Evolutionary conservation across 495 filamentous ascomycete genomes (phyloP).

Genomic region (Neurospora sp.): DNA sequence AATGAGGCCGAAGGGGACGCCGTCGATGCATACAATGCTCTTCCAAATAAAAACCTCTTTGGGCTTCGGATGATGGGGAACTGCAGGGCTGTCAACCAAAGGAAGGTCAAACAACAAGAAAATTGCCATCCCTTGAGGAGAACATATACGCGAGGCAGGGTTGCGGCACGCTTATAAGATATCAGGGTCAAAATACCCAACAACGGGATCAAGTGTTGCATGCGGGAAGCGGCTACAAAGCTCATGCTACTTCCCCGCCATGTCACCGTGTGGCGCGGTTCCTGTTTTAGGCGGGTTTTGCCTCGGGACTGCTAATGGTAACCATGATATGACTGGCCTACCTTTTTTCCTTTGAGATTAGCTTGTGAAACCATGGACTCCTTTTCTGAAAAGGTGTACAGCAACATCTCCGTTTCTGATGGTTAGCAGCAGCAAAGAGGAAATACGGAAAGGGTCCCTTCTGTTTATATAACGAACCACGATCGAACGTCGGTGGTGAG

Average conservation of each 20-base stretch:
- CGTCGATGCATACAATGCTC: not conserved
- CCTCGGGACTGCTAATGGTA: not conserved
- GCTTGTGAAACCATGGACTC: not conserved
- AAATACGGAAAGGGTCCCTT: not conserved
- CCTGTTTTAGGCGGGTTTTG: not conserved
- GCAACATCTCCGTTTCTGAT: not conserved
- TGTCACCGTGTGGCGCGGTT: not conserved
- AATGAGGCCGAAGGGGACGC: not conserved
- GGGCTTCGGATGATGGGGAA: not conserved
- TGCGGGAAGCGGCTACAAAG: not conserved
- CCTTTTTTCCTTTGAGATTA: not conserved
- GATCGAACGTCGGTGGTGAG: not conserved
- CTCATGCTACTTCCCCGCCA: not conserved
- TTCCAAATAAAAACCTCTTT: not conserved
- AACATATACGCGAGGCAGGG: not conserved
- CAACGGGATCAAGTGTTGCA: not conserved
- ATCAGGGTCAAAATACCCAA: not conserved
- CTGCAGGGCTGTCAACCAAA: not conserved
- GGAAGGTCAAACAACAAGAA: not conserved
- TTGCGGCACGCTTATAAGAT: not conserved
- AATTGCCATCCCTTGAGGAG: not conserved
- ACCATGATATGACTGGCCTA: not conserved
- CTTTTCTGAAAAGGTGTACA: not conserved
- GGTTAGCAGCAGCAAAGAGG: not conserved
- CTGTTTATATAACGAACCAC: not conserved